Evolutionary conservation across 768 basidiomycete species (phyloP).

Genomic region (Leccinum pellstonianum): DNA sequence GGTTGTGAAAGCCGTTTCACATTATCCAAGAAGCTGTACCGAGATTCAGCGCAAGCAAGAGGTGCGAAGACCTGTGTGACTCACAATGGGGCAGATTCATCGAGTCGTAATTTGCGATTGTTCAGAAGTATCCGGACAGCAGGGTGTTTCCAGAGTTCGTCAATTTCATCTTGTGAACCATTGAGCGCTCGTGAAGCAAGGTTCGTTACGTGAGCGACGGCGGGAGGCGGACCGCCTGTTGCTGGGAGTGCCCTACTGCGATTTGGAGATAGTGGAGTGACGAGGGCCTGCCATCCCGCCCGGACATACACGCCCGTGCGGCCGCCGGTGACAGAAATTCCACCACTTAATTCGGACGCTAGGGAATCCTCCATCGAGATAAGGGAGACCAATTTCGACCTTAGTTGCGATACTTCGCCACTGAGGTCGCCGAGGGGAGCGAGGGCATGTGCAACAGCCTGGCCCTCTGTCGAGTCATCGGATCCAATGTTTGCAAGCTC

Average conservation of each 20-base stretch:
- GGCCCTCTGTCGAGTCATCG: constrained; percentile 31
- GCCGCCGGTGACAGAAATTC: constrained; percentile 59
- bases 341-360: constrained; percentile 65
- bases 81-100: constrained; percentile 77
- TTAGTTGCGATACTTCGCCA: constrained; percentile 50
- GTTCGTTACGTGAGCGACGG: constrained; percentile 43
- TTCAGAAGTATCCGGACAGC: constrained; percentile 53
- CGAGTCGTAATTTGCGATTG: constrained; percentile 59
- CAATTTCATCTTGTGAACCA: constrained; percentile 50
- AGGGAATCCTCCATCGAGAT: constrained; percentile 66
- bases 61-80: constrained; percentile 23
- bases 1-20: constrained; percentile 63
- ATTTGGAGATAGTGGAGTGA: constrained; percentile 41
- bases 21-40: constrained; percentile 61
- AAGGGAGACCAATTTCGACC: constrained; percentile 58
- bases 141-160: constrained; percentile 65
- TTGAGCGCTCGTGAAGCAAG: constrained; percentile 57
- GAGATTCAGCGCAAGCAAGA: constrained; percentile 5
- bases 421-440: constrained; percentile 35
- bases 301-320: constrained; percentile 66
- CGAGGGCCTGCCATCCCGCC: constrained; percentile 67
- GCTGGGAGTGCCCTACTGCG: constrained; percentile 41
- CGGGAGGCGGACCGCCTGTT: constrained; percentile 31
- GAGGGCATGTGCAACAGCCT: constrained; percentile 32
- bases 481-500: constrained; percentile 41